phyloP scores from a whole-genome alignment of 331 rosid genomes.

The Pyracantha coccinea region DNA sequence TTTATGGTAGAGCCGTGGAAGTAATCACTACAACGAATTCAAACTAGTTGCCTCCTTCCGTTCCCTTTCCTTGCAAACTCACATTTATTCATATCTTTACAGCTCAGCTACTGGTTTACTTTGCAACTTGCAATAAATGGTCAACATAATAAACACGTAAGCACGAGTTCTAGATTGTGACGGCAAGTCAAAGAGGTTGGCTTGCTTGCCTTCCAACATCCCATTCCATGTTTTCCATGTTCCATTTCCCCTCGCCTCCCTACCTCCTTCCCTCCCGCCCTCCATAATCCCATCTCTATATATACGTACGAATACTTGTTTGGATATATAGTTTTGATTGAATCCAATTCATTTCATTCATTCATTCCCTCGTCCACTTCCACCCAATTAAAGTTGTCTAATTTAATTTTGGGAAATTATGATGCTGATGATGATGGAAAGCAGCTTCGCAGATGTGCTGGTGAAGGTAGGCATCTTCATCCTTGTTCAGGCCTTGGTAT shows the following conservation, averaged over 20 bases:
- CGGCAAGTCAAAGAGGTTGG: not conserved
- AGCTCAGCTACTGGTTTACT: not conserved
- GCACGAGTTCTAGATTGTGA: not conserved
- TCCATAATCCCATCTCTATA: too few relatives aligned
- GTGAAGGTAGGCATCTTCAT: slow-evolving; percentile 13
- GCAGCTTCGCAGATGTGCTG: slow-evolving; percentile 3
- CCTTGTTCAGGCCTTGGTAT: slow-evolving; percentile 20
- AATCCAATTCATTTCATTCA: not conserved
- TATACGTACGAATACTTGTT: too few relatives aligned
- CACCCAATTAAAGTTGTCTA: not conserved
- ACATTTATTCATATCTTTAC: too few relatives aligned
- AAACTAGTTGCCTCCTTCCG: too few relatives aligned
- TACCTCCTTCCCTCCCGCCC: too few relatives aligned
- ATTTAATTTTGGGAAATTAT: too few relatives aligned
- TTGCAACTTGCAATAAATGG: not conserved
- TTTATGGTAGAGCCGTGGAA: too few relatives aligned
- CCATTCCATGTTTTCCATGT: not conserved
- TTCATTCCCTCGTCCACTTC: not conserved
- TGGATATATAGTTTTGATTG: too few relatives aligned
- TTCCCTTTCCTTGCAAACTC: too few relatives aligned
- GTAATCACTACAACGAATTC: too few relatives aligned
- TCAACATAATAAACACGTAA: not conserved
- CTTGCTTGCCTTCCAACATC: not conserved
- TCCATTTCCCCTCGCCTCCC: not conserved
- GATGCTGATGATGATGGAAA: slow-evolving; percentile 1